These are phyloP conservation scores for Penicillium brasilianum DNA, from an alignment of 2,329 filamentous ascomycete species.

Conservation along the genomic window DNA sequence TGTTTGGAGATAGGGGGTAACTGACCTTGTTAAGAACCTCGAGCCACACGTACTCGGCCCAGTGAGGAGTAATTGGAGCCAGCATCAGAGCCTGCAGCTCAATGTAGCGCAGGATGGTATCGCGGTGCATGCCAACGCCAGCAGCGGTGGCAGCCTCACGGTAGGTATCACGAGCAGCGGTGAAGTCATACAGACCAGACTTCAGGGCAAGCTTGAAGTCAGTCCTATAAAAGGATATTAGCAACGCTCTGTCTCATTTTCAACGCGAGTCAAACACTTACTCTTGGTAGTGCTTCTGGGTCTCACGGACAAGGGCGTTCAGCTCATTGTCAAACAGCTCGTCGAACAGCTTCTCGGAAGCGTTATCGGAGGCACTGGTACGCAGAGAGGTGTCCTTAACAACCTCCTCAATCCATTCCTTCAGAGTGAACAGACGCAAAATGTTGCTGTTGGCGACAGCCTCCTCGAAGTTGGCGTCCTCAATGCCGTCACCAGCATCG, in stretches of 20 bases:
- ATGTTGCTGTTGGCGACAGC: conserved; percentile 91
- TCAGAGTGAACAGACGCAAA: conserved; percentile 78
- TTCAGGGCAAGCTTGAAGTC: conserved; percentile 88
- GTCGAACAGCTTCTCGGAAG: conserved; percentile 91
- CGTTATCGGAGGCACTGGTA: conserved; percentile 73
- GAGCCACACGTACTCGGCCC: conserved; percentile 91
- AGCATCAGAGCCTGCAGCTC: conserved; percentile 85
- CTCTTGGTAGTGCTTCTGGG: conserved; percentile 76
- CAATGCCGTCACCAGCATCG: conserved; percentile 91
- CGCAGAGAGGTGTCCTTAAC: conserved; percentile 75
- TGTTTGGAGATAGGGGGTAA: conserved; percentile 1
- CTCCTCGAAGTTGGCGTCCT: conserved; percentile 97
- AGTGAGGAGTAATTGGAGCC: conserved; percentile 86
- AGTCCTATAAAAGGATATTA: conserved; percentile 53
- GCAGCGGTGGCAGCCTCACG: conserved; percentile 78
- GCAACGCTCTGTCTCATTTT: neutral
- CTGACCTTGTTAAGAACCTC: conserved; percentile 77
- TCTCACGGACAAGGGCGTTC: conserved; percentile 79
- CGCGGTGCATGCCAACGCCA: conserved; percentile 83
- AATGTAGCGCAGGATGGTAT: conserved; percentile 78
- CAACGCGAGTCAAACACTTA: conserved; percentile 42
- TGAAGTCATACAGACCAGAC: conserved; percentile 87
- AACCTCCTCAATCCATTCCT: conserved; percentile 92
- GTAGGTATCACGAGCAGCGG: conserved; percentile 86
- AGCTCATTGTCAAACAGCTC: conserved; percentile 92